phyloP scores from a whole-genome alignment of 352 stramenopile species.

The Phytophthora melonis region DNA sequence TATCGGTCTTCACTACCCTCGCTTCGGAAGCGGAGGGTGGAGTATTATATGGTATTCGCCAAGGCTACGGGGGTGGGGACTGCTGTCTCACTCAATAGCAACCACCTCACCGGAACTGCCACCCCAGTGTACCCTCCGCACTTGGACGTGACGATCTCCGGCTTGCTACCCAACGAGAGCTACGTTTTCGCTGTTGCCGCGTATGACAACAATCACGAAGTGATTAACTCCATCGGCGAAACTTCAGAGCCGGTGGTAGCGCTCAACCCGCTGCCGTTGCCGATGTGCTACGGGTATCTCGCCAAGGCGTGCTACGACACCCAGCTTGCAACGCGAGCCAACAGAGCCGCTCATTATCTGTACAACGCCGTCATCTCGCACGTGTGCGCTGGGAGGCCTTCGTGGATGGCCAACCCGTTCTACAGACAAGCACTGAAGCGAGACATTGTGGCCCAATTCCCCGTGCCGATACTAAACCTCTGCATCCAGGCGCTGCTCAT shows the following conservation, averaged over 20 bases:
- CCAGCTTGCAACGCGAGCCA: conserved; percentile 38
- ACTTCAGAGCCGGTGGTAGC: conserved; percentile 69
- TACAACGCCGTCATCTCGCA: conserved; percentile 61
- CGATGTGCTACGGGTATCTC: conserved; percentile 79
- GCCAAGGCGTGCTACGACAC: conserved; percentile 59
- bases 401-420: conserved; percentile 71
- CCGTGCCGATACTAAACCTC: conserved; percentile 61
- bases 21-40: conserved; percentile 43
- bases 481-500: conserved; percentile 65
- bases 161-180: conserved; percentile 69
- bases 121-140: conserved; percentile 47
- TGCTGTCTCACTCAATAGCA: conserved; percentile 82
- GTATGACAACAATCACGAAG: conserved; percentile 67
- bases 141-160: conserved; percentile 52
- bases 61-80: conserved; percentile 78
- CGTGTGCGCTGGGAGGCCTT: conserved; percentile 28
- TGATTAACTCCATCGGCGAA: conserved; percentile 76
- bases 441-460: conserved; percentile 54
- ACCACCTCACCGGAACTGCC: conserved; percentile 67
- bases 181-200: conserved; percentile 89
- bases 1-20: conserved; percentile 42
- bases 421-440: conserved; percentile 67
- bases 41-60: conserved; percentile 85
- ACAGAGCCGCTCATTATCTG: conserved; percentile 52
- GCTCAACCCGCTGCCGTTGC: conserved; percentile 70